A percentile compares a stretch with the other conserved stretches of the same genome.
Conservation (phyloP, 129 eudicot genomes). For the Scalesia atractyloides region DNA sequence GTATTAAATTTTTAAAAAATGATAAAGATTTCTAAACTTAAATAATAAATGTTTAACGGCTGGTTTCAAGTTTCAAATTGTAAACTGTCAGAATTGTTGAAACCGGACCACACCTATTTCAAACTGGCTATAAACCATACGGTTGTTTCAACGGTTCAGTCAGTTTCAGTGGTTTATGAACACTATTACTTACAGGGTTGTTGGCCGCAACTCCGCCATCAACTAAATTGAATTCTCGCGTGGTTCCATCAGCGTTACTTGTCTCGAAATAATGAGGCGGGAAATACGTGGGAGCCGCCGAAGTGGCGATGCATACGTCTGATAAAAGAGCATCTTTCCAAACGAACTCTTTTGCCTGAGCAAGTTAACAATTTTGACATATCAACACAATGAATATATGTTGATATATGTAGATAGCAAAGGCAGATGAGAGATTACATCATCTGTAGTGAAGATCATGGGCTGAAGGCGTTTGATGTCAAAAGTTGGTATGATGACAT, state of each 20-base stretch:
- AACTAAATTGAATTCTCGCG: constrained; percentile 36
- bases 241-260: constrained; percentile 36
- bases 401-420: background rate
- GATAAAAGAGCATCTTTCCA: constrained; percentile 47
- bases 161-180: no score
- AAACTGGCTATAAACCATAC: no score
- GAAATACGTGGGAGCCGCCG: constrained; percentile 65
- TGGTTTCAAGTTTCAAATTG: no score
- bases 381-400: background rate
- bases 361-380: background rate
- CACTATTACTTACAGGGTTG: constrained; percentile 46
- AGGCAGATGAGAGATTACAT: constrained; percentile 25
- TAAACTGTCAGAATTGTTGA: no score
- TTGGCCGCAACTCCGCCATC: constrained; percentile 76
- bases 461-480: constrained; percentile 65
- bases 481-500: constrained; percentile 52
- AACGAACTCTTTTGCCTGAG: constrained; percentile 43
- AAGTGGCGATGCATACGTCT: constrained; percentile 58
- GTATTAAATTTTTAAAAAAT: no score
- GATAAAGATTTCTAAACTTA: no score
- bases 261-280: constrained; percentile 56
- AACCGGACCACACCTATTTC: no score
- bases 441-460: constrained; percentile 43
- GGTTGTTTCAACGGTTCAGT: no score
- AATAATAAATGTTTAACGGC: no score